Evolutionary conservation across 2,329 filamentous ascomycete species (phyloP).

Genomic region (Lasiodiplodia theobromae): DNA sequence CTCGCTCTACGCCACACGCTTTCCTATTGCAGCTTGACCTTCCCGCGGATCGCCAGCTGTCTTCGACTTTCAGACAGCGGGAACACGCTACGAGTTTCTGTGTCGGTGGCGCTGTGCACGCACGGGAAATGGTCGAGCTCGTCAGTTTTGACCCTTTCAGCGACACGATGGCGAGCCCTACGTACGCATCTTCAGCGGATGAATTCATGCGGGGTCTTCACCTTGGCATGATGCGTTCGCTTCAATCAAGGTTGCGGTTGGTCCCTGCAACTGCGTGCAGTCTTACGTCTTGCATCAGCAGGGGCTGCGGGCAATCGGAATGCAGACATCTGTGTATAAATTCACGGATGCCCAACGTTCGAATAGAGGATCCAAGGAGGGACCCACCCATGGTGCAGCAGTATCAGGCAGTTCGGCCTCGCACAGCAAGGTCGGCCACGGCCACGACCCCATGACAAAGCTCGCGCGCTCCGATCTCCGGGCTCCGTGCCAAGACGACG

Average conservation of each 20-base stretch:
- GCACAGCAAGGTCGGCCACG: not conserved
- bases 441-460: not conserved
- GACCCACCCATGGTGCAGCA: not conserved
- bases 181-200: not conserved
- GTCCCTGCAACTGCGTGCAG: not conserved
- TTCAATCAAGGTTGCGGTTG: not conserved
- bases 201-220: not conserved
- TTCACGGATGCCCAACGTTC: not conserved
- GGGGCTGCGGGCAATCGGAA: too few relatives aligned
- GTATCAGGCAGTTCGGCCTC: not conserved
- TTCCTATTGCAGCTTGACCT: slow-evolving; percentile 6
- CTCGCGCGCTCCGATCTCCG: not conserved
- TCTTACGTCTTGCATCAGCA: not conserved
- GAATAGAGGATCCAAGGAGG: not conserved
- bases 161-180: not conserved
- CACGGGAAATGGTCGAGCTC: not conserved
- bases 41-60: not conserved
- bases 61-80: not conserved
- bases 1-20: not conserved
- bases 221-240: not conserved
- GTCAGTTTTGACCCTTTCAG: not conserved
- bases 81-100: not conserved
- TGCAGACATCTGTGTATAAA: not conserved
- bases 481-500: not conserved
- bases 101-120: too few relatives aligned